Evolutionary conservation across 2,329 filamentous ascomycete species (phyloP).

Genomic region (Botrytis sinoallii): DNA sequence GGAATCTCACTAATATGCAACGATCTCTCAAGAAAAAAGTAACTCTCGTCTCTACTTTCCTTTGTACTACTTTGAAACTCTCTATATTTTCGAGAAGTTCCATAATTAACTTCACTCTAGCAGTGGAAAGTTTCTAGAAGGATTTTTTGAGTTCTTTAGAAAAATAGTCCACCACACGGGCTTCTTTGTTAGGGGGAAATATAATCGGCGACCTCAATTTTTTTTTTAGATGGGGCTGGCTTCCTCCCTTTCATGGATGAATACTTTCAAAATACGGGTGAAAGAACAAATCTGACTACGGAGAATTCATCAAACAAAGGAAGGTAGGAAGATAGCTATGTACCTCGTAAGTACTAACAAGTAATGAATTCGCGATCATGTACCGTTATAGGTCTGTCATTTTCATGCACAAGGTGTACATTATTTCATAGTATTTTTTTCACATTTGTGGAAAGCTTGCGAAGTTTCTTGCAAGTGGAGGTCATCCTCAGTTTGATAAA

Average conservation of each 20-base stretch:
- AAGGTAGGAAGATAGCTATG: not conserved
- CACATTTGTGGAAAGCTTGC: constrained; percentile 9
- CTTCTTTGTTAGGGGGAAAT: constrained; percentile 3
- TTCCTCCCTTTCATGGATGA: constrained; percentile 1
- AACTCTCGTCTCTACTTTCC: not conserved
- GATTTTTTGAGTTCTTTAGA: not conserved
- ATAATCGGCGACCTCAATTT: constrained; percentile 21
- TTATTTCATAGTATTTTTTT: not conserved
- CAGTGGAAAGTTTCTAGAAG: not conserved
- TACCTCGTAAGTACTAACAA: constrained; percentile 6
- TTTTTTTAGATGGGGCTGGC: constrained; percentile 10
- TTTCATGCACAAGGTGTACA: constrained; percentile 10
- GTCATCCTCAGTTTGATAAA: not conserved
- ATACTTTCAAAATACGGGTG: constrained; percentile 3
- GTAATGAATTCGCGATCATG: not conserved
- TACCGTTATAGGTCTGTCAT: not conserved
- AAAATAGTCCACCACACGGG: not conserved
- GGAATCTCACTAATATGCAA: constrained; percentile 13
- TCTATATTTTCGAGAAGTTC: not conserved
- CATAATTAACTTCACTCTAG: not conserved
- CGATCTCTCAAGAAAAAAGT: not conserved
- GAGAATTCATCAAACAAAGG: constrained; percentile 1
- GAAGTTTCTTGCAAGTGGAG: constrained; percentile 1
- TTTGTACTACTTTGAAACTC: not conserved
- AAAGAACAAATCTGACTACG: not conserved